Conservation (phyloP, 768 basidiomycete genomes). For the Leucogyrophana mollusca region DNA sequence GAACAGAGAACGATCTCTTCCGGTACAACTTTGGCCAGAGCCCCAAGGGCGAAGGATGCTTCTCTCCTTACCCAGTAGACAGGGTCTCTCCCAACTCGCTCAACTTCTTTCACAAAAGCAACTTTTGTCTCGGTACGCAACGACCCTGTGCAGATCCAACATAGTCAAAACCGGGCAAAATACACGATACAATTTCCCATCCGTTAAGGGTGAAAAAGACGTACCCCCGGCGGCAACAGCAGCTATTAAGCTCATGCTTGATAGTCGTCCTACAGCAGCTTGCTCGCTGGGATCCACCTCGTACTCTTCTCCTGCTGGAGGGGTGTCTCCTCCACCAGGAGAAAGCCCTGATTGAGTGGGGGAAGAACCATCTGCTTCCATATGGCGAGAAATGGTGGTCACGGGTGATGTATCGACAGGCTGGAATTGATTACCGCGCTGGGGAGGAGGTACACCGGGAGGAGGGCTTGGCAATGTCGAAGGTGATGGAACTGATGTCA, state of each 20-base stretch:
- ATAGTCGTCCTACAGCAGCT: conserved; percentile 80
- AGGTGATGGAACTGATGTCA: conserved; percentile 15
- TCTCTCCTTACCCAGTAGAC: conserved; percentile 82
- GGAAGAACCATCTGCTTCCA: conserved; percentile 11
- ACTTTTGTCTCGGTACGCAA: conserved; percentile 53
- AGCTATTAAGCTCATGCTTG: conserved; percentile 92
- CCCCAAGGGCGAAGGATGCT: conserved; percentile 85
- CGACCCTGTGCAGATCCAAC: conserved; percentile 38
- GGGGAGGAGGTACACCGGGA: conserved; percentile 12
- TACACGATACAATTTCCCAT: no score
- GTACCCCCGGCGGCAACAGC: conserved; percentile 78
- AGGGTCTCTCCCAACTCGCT: conserved; percentile 60
- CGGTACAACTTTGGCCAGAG: conserved; percentile 85
- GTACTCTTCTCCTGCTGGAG: conserved; percentile 32
- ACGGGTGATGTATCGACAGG: conserved; percentile 14
- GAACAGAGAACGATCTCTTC: conserved; percentile 63
- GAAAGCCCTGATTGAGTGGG: neutral
- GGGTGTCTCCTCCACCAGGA: no score
- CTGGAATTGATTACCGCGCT: conserved; percentile 12
- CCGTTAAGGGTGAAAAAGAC: no score
- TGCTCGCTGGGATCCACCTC: conserved; percentile 55
- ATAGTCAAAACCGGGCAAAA: conserved; percentile 7
- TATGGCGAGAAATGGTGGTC: conserved; percentile 11
- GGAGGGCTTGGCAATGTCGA: conserved; percentile 12
- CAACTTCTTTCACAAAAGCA: conserved; percentile 74